These are phyloP conservation scores for Haberlea rhodopensis DNA, from an alignment of 257 asterid species.

Conservation along the genomic window DNA sequence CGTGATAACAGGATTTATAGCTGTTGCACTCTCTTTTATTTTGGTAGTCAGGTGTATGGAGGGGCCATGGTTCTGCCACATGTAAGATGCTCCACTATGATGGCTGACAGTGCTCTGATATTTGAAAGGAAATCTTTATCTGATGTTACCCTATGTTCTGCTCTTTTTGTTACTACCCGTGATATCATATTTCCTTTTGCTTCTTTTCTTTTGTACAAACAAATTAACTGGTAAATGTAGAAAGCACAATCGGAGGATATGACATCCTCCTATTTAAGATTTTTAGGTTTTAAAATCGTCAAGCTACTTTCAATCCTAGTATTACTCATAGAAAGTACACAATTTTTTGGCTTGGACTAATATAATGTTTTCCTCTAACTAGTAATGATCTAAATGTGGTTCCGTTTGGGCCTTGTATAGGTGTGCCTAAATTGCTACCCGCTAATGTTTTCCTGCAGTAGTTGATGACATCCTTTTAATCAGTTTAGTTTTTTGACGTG, in stretches of 20 bases:
- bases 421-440: no score
- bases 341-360: not conserved
- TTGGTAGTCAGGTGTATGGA: not conserved
- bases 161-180: not conserved
- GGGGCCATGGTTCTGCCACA: not conserved
- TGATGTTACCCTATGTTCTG: not conserved
- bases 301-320: not conserved
- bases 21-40: not conserved
- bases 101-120: not conserved
- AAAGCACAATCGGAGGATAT: not conserved
- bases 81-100: conserved; percentile 3
- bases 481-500: not conserved
- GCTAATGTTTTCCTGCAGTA: no score
- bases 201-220: no score
- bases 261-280: not conserved
- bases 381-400: not conserved
- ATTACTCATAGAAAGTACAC: not conserved
- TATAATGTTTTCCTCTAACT: no score
- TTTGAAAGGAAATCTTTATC: not conserved
- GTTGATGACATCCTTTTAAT: not conserved
- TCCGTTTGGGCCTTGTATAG: no score
- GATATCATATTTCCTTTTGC: no score
- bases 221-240: not conserved
- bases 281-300: not conserved
- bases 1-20: not conserved